These are phyloP conservation scores for Trametes cingulata DNA, from an alignment of 768 basidiomycete species.

Conservation along the genomic window DNA sequence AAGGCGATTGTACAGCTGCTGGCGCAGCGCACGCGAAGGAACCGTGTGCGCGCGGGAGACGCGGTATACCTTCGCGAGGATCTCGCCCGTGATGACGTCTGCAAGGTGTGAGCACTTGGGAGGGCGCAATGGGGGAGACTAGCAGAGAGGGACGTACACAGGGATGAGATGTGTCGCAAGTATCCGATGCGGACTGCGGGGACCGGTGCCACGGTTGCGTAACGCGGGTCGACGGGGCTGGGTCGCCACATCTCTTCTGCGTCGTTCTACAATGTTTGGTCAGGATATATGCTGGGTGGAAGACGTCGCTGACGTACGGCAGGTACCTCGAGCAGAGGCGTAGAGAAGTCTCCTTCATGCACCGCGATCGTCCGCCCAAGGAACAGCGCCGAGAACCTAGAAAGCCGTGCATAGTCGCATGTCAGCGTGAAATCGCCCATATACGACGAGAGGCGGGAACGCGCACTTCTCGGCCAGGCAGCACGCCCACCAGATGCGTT, in stretches of 20 bases:
- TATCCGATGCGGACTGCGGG: slow-evolving; percentile 51
- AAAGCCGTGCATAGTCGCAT: slow-evolving; percentile 29
- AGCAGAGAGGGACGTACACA: slow-evolving; percentile 47
- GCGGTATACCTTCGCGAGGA: slow-evolving; percentile 72
- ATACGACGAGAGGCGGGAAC: slow-evolving; percentile 1
- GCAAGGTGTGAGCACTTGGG: neutral
- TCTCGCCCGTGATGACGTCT: slow-evolving; percentile 68
- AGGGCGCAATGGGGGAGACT: neutral
- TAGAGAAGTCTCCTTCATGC: slow-evolving; percentile 69
- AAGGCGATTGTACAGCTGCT: slow-evolving; percentile 56
- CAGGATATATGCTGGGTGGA: neutral
- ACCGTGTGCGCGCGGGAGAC: slow-evolving; percentile 49
- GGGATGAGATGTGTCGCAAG: slow-evolving; percentile 53
- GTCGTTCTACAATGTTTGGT: slow-evolving; percentile 47
- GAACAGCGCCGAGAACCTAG: slow-evolving; percentile 49
- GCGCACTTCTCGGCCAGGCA: slow-evolving; percentile 67
- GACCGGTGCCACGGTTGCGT: slow-evolving; percentile 42
- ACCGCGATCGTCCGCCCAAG: slow-evolving; percentile 69
- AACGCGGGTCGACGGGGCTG: slow-evolving; percentile 35
- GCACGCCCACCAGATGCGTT: slow-evolving; percentile 84
- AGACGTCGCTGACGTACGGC: slow-evolving; percentile 38
- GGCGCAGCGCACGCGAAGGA: slow-evolving; percentile 49
- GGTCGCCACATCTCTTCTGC: slow-evolving; percentile 56
- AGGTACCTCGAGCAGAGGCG: slow-evolving; percentile 56
- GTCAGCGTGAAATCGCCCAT: neutral